Evolutionary conservation across 169 alveolate species (phyloP), one percentile per base, ranked within the genome.

Genomic region (Eimeria necatrix): DNA sequence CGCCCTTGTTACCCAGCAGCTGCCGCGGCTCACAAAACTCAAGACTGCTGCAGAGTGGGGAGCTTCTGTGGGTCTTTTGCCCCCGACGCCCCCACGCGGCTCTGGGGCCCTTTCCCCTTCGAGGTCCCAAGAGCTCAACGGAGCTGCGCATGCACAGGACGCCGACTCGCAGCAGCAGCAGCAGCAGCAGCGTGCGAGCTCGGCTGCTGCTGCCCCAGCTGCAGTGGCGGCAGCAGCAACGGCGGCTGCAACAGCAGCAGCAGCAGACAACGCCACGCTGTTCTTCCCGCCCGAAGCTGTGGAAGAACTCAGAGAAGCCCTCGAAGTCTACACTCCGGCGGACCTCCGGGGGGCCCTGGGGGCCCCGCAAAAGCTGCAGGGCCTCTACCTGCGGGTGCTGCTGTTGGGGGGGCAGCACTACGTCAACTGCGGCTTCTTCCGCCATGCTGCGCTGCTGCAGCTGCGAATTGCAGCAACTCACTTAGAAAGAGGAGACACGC

Each of bases 371-470:
- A 61, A 24, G 18, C 76, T 48, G 56, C 88, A 73, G 49, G 78
- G 32, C 8, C 60, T 89, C 52, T 81, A 20, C 24, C 76, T 73
- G 4, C 87, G 78, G 18, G 78, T 89, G 48, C 61, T 73, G 49
- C 88, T 89, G 74, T 53, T 89, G 3, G 94, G 78, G 14, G 94
- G 94, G 51, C 94, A 89, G 59, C 94, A 89, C 41, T 89, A 89
- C 53, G 88, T 89, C 18, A 73, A 70, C 60, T 70, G 94, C 74
- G 94, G 94, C 10, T 89, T 46, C 74, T 89, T 53, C 22, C 70
- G 94, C 6, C 94, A 89, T 32, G 94, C 94, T 18, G 94, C 94
- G 56, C 88, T 70, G 73, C 78, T 89, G 56, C 94, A 89, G 88
- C 81, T 24, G 86, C 48, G 53, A n/a, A 80, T 89, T 52, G 94